A percentile compares a stretch with the other conserved stretches of the same genome.
These are phyloP conservation scores for Orbilia javanica DNA, from an alignment of 2,329 filamentous ascomycete species.

Conservation along the genomic window DNA sequence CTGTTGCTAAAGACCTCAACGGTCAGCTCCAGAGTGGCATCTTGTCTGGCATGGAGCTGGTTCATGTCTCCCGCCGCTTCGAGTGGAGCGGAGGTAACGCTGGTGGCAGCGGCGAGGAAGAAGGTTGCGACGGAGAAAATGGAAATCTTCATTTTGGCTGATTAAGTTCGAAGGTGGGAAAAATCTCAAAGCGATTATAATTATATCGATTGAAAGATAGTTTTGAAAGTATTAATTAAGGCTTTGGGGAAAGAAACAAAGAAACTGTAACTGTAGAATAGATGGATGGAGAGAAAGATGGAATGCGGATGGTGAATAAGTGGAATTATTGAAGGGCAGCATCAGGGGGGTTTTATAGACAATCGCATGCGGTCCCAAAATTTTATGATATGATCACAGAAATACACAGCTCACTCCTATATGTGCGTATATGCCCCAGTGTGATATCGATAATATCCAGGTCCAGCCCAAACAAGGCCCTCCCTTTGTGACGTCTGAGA, in stretches of 20 bases:
- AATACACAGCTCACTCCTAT: background rate
- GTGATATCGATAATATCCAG: no score
- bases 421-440: background rate
- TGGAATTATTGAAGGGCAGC: background rate
- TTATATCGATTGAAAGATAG: no score
- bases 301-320: conserved; percentile 3
- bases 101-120: conserved; percentile 22
- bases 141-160: conserved; percentile 21
- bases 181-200: background rate
- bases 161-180: background rate
- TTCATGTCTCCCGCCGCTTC: conserved; percentile 5
- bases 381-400: background rate
- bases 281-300: background rate
- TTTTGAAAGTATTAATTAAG: conserved; percentile 7
- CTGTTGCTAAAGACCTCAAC: conserved; percentile 5
- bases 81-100: conserved; percentile 11
- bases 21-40: background rate
- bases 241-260: background rate
- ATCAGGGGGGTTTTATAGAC: conserved; percentile 8
- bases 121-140: conserved; percentile 18
- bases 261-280: background rate
- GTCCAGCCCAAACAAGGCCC: no score
- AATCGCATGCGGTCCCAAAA: background rate
- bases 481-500: no score
- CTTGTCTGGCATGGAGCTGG: conserved; percentile 3